These are phyloP conservation scores for Phytophthora pseudosyringae DNA, from an alignment of 352 stramenopile species.

Conservation along the genomic window DNA sequence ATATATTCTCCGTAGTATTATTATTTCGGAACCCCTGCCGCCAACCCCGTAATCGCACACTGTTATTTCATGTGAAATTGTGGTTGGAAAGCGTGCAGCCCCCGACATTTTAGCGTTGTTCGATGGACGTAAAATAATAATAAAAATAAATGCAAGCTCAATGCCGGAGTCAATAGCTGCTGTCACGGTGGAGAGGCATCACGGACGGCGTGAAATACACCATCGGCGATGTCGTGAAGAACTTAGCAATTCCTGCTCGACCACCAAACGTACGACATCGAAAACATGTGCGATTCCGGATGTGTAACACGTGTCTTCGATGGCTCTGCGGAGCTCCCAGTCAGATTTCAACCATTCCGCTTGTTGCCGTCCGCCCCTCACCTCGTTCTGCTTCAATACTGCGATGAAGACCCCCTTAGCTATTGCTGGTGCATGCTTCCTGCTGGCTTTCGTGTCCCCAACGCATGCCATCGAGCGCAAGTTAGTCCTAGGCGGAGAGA, in stretches of 20 bases:
- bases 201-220: too few species aligned
- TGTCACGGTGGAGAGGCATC: too few species aligned
- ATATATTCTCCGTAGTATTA: too few species aligned
- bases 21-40: too few species aligned
- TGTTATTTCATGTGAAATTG: too few species aligned
- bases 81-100: too few species aligned
- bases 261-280: not conserved
- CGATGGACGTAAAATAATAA: too few species aligned
- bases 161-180: too few species aligned
- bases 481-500: conserved; percentile 23
- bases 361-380: not conserved
- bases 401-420: conserved; percentile 7
- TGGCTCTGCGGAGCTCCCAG: not conserved
- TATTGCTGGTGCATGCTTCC: conserved; percentile 1
- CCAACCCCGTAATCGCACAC: too few species aligned
- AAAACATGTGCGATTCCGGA: not conserved
- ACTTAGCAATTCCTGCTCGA: not conserved
- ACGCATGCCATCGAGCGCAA: conserved; percentile 11
- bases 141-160: too few species aligned
- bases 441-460: conserved; percentile 1
- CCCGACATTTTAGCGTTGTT: too few species aligned
- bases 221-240: too few species aligned
- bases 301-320: not conserved
- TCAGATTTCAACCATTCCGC: not conserved
- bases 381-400: not conserved